Base-by-base conservation (phyloP, 192 early-diverging fungal genomes). In the Linnemannia zychae region DNA sequence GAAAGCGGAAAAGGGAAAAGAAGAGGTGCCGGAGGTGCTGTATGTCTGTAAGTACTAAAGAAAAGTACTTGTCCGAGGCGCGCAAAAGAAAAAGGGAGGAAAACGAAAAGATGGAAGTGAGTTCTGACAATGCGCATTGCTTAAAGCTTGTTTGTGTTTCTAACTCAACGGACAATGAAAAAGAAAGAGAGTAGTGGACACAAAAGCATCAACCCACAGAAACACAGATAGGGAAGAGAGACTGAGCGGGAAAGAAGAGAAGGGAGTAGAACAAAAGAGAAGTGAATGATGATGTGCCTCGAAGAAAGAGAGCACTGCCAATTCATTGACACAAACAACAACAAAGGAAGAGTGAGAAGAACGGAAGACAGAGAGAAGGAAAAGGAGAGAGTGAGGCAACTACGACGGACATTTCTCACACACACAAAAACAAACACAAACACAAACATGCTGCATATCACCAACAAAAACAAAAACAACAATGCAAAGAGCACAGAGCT, bases 121-220 rank as follows among this genome's bases (percentile, higher is more conserved):
- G 28, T 63, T 63, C 31, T 31, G 57, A 63, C 57, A 63, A 63
- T 63, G 57, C 28, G 57, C 57, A 63, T 63, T 63, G 57, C 31
- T 63, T 63, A 63, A n/a, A 33, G 40, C n/a, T 44, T 44, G 40
- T 44, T 3, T 44, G 40, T 44, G 40, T 63, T 15, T 31, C 31
- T 44, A 6, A 12, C 11, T 28, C 24, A 63, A 63, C 57, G 57
- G 57, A 63, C 57, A 12, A 63, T 31, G 53, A 60, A n/a, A 22
- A n/a, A n/a, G n/a, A n/a, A n/a, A 28, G 22, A 22, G 50, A 53
- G 7, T n/a, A 12, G 57, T 13, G 31, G 24, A 31, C 28, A 24
- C 57, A 31, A 63, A 12, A n/a, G 28, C 49, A 57, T 9, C n/a
- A n/a, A 6, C 22, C 7, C 12, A 63, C 28, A 63, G 57, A 31